phyloP scores from a whole-genome alignment of 805 yeast species.

The Schizosaccharomyces cryophilus region DNA sequence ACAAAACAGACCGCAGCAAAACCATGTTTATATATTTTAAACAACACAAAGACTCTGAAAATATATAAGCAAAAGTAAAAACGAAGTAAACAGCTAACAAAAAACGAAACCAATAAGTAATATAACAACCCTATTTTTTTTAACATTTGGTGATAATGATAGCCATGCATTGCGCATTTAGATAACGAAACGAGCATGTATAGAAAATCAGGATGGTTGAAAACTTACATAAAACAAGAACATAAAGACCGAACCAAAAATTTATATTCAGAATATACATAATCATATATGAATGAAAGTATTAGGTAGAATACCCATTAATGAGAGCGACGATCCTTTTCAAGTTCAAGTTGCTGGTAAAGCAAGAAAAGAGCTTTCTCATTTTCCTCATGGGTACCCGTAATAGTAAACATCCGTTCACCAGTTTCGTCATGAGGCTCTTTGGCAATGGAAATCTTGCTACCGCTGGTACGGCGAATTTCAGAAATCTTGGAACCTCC shows the following conservation, averaged over 20 bases:
- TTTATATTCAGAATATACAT: neutral
- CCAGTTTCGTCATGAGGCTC: constrained; percentile 34
- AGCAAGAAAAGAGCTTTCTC: constrained; percentile 33
- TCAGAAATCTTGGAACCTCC: constrained; percentile 71
- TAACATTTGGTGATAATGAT: neutral
- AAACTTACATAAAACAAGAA: neutral
- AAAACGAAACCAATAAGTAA: neutral
- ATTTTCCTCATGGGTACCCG: constrained; percentile 31
- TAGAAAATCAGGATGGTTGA: too few relatives aligned
- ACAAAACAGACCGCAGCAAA: too few relatives aligned
- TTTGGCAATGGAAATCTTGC: constrained; percentile 51
- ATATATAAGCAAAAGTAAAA: neutral
- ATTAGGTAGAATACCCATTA: neutral
- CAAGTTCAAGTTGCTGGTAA: constrained; percentile 27
- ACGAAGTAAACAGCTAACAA: neutral
- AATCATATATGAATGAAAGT: neutral
- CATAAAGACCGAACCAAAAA: neutral
- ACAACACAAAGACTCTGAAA: neutral
- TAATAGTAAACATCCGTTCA: constrained; percentile 45
- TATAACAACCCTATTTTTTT: neutral
- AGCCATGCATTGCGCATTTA: too few relatives aligned
- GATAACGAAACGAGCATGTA: too few relatives aligned
- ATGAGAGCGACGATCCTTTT: neutral
- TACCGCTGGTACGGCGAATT: constrained; percentile 53
- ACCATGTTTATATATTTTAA: neutral